Evolutionary conservation across 306 rosid genomes (phyloP), one percentile per base, ranked within the genome.

Genomic region (Vigna reflexopilosa): DNA sequence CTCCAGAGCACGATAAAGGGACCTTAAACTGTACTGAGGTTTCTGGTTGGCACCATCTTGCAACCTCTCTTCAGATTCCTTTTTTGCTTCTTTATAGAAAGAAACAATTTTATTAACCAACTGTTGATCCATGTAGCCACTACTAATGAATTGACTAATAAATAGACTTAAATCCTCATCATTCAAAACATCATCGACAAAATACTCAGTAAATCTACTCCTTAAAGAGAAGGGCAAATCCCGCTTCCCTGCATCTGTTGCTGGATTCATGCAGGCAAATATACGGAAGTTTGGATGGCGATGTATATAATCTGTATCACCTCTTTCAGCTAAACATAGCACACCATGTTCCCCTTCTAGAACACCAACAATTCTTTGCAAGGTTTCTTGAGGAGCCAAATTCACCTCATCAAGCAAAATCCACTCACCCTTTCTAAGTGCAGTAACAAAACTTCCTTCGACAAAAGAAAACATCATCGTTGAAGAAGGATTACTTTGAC

Each of bases 221-320:
- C 95, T 87, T 67, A 95, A 78, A 58, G 93, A 89, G 45, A 91
- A 82, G 20, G 98, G 97, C 78, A 95, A 80, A 80, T 95, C 98
- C 50, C 96, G 89, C 90, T 92, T 95, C 74, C 98, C 98, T 17
- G 96, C 90, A 88, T 95, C 98, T n/a, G 98, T 92, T 56, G 98
- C 97, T 52, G 98, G 98, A 89, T 95, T 95, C 98, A 95, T 95
- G 84, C 98, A 95, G 81, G 96, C 93, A 88, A 95, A 95, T 80
- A 95, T 81, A 54, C 98, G 97, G 49, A 95, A 95, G 64, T 89
- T 92, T 51, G 91, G 93, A 85, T 95, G 97, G 55, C 96, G 87
- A 26, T n/a, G 70, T 75, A 95, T 84, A 76, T 89, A 93, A 75
- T 80, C 88, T 47, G 85, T 70, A 85, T 95, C 98, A 65, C 98